These are phyloP conservation scores for Mycena crocata DNA, from an alignment of 768 basidiomycete genomes.

Conservation along the genomic window DNA sequence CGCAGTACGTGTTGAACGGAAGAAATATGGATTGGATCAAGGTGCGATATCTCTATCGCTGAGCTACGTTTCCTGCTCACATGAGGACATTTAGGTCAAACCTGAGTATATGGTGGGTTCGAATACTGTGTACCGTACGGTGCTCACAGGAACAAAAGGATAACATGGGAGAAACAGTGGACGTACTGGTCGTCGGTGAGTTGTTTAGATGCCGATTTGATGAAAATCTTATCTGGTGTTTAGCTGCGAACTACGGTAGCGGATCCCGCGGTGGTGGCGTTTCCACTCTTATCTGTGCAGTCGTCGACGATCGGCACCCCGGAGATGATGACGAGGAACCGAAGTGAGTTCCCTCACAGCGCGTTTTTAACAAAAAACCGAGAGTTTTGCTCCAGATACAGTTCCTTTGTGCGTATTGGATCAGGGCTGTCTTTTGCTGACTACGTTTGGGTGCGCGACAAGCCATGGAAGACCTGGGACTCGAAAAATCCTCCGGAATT, in stretches of 20 bases:
- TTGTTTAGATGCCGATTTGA: slow-evolving; percentile 15
- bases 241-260: slow-evolving; percentile 91
- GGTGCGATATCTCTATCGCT: slow-evolving; percentile 48
- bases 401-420: slow-evolving; percentile 90
- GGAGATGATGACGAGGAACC: slow-evolving; percentile 68
- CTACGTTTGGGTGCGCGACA: slow-evolving; percentile 85
- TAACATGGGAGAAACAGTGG: slow-evolving; percentile 92
- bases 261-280: slow-evolving; percentile 90
- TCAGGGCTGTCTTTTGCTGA: slow-evolving; percentile 89
- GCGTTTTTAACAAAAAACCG: too few species aligned
- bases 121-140: background rate
- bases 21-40: slow-evolving; percentile 96
- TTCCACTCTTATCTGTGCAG: slow-evolving; percentile 90
- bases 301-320: slow-evolving; percentile 76
- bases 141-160: slow-evolving; percentile 60
- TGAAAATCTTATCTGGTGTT: background rate
- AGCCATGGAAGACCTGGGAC: slow-evolving; percentile 88
- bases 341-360: slow-evolving; percentile 60
- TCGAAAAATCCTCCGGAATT: slow-evolving; percentile 79
- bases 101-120: slow-evolving; percentile 84
- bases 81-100: slow-evolving; percentile 64
- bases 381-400: slow-evolving; percentile 65
- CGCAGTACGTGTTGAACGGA: slow-evolving; percentile 87
- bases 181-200: slow-evolving; percentile 90
- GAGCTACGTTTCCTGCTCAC: background rate